Evolutionary conservation across 2,329 filamentous ascomycete species (phyloP).

Genomic region (Camillea tinctor): DNA sequence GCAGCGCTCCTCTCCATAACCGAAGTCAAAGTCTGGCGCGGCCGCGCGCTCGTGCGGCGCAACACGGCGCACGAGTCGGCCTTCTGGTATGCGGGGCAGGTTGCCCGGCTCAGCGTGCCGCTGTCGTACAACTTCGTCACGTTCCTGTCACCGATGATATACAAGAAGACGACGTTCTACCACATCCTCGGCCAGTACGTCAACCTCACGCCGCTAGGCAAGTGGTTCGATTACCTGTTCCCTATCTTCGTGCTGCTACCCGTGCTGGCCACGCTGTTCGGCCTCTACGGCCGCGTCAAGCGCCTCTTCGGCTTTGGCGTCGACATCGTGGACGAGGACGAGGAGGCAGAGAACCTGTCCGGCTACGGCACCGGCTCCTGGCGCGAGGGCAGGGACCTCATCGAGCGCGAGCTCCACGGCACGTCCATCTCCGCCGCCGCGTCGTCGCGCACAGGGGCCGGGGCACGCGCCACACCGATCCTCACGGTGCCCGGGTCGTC

Average conservation of each 20-base stretch:
- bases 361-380: slow-evolving; percentile 78
- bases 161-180: slow-evolving; percentile 80
- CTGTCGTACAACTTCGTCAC: slow-evolving; percentile 96
- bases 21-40: slow-evolving; percentile 96
- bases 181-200: slow-evolving; percentile 80
- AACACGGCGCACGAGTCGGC: slow-evolving; percentile 92
- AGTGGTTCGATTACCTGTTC: slow-evolving; percentile 84
- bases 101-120: slow-evolving; percentile 88
- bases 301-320: slow-evolving; percentile 74
- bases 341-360: slow-evolving; percentile 62
- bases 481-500: slow-evolving; percentile 46
- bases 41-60: slow-evolving; percentile 81
- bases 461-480: slow-evolving; percentile 42
- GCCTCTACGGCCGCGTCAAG: slow-evolving; percentile 80
- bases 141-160: slow-evolving; percentile 72
- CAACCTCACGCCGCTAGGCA: slow-evolving; percentile 76
- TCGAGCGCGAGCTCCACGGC: slow-evolving; percentile 79
- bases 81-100: slow-evolving; percentile 92
- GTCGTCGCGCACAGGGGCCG: slow-evolving; percentile 33
- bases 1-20: slow-evolving; percentile 85
- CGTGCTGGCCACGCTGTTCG: slow-evolving; percentile 82
- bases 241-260: slow-evolving; percentile 85
- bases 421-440: slow-evolving; percentile 52
- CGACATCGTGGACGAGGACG: slow-evolving; percentile 73
- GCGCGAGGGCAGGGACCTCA: slow-evolving; percentile 88